Base-by-base conservation (phyloP, 176 grass and related monocot species). In the Panicum miliaceum region DNA sequence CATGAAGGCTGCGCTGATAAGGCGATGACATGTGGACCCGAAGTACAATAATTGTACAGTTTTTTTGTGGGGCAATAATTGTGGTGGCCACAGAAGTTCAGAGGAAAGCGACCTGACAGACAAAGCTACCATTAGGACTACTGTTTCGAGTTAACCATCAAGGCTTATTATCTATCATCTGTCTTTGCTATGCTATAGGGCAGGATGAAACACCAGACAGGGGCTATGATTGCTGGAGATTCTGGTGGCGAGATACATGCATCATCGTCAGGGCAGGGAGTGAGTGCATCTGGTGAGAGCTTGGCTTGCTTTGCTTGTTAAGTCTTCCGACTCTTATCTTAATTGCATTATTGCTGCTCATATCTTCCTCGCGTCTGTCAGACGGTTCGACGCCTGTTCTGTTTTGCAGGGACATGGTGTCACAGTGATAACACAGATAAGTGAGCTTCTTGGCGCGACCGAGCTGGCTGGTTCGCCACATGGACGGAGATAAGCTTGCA, bases 41-140 rank as follows among this genome's bases (percentile, higher is more conserved):
- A 65, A 72, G 66, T 38, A 84, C 86, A 66, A 88, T 88, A 79
- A 88, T 73, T 78, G 58, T 34, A 11, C 27, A 38, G 9, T 56
- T 43, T 62, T 15, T 15, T 72, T 26, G 19, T 11, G 41, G 63
- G 0, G 4, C 64, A 81, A 81, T 81, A 70, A 81, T 81, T 81
- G 79, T 48, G 12, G 37, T 56, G 77, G 15, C 77, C 20, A 23
- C 25, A 23, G 5, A 20, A 79, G 27, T 51, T 9, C 62, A 20
- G 43, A 65, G 61, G 37, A 52, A 67, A 23, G 14, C 25, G 12
- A 19, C 63, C 2, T 8, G 27, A 10, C 46, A 34, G 4, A 20
- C 27, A 11, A 4, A 23, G 72, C 34, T 37, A 38, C 29, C 29
- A 80, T 35, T 51, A 66, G 8, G 19, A 10, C 12, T 12, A 38